Evolutionary conservation across 768 basidiomycete species (phyloP), one percentile per base, ranked within the genome.

Genomic region (Hortiboletus campestris): DNA sequence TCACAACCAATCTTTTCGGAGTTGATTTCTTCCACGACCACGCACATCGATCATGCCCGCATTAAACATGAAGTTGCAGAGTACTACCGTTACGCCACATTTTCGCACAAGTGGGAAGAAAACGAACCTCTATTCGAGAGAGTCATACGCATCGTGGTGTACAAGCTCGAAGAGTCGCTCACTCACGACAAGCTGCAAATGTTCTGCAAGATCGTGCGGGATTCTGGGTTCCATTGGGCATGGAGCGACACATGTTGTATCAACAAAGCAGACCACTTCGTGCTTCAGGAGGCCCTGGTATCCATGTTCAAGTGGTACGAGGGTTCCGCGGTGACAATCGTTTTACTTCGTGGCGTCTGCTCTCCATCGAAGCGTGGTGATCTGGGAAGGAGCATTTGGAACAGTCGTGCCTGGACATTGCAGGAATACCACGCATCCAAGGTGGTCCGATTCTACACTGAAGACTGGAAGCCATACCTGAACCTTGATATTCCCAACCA

Each of bases 21-120:
- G 25, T 13, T 56, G 10, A 3, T 53, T 17, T 56, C 54, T 2
- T 61, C 60, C n/a, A 39, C n/a, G 45, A 53, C 49, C 2, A 49
- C 36, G 19, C n/a, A 35, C 8, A 47, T 50, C 10, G 47, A 58
- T 4, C 49, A 22, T 9, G 2, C 39, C 16, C 50, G 35, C 3
- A 59, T 57, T 3, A 16, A 52, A 6, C 31, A 35, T 4, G 28
- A 57, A 0, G 58, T 57, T 1, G 32, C 8, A 3, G 16, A 40
- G 1, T 51, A 48, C 19, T 57, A 40, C 16, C 50, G 38, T n/a
- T 48, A 48, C 14, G 49, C 38, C 2, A 57, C 16, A 34, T n/a
- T 39, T 39, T 39, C 38, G n/a, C 38, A 39, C 38, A 39, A 39
- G n/a, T 39, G 38, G 38, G 38, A 39, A 19, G 38, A 39, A 17